phyloP scores from a whole-genome alignment of 2,329 filamentous ascomycete species.

The Colletotrichum salicis region DNA sequence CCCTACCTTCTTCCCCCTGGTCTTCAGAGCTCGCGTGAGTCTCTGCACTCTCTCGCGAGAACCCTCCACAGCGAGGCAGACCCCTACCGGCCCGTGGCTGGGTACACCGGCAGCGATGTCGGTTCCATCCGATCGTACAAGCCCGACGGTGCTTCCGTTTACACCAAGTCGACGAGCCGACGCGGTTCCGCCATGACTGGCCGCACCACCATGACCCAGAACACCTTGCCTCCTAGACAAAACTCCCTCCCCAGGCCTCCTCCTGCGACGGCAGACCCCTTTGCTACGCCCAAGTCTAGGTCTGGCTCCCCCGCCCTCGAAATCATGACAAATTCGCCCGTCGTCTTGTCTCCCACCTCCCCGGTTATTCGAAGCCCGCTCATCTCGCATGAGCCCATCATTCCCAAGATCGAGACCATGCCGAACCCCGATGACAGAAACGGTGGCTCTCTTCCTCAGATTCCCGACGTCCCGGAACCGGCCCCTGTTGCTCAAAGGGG shows the following conservation, averaged over 20 bases:
- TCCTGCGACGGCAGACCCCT: slow-evolving; percentile 48
- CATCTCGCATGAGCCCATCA: slow-evolving; percentile 42
- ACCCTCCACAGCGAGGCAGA: slow-evolving; percentile 81
- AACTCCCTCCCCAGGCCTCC: slow-evolving; percentile 58
- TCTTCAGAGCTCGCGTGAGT: slow-evolving; percentile 82
- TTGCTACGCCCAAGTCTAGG: slow-evolving; percentile 45
- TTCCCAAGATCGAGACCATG: slow-evolving; percentile 53
- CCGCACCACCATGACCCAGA: slow-evolving; percentile 43
- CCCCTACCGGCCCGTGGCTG: slow-evolving; percentile 77
- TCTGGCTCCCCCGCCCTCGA: slow-evolving; percentile 31
- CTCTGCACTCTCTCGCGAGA: slow-evolving; percentile 84
- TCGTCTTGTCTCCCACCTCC: slow-evolving; percentile 35
- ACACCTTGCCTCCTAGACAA: slow-evolving; percentile 49
- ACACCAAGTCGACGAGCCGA: slow-evolving; percentile 53
- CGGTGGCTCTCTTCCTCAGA: slow-evolving; percentile 38
- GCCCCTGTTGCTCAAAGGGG: slow-evolving; percentile 45
- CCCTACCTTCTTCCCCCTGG: slow-evolving; percentile 94
- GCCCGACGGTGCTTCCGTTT: slow-evolving; percentile 56
- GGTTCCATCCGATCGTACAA: slow-evolving; percentile 66
- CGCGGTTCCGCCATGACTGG: slow-evolving; percentile 44
- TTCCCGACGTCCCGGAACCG: slow-evolving; percentile 51
- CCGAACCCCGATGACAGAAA: slow-evolving; percentile 49
- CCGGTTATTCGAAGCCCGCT: slow-evolving; percentile 27
- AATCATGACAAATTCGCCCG: slow-evolving; percentile 39
- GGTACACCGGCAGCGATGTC: slow-evolving; percentile 67